Evolutionary conservation across 441 rosid species (phyloP), one percentile per base, ranked within the genome.

Genomic region (Bruguiera hainesii): DNA sequence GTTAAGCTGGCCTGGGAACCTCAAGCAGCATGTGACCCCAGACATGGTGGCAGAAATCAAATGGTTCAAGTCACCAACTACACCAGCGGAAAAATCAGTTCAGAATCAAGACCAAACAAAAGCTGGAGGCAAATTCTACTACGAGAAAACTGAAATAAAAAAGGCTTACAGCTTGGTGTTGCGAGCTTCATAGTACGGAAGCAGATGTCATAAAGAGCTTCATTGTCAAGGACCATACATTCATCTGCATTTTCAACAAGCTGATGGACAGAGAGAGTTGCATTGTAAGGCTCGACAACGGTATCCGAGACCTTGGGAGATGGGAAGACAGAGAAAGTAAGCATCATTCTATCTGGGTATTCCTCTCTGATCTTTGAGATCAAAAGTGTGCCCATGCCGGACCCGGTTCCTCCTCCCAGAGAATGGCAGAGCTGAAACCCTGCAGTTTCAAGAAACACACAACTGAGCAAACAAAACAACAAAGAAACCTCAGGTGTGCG

Each of bases 261-360:
- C 75, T 86, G 88, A 59, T 84, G 88, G 28, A 86, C 90, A 20
- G 88, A 86, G 4, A 86, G 72, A 31, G 88, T 86, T 19, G 88
- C 91, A 26, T 86, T 86, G 53, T 86, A 86, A 59, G 87, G 88
- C 79, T 82, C 88, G 25, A 84, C 91, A 16, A 86, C 91, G 0
- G 88, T 84, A 60, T 84, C 90, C 56, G 88, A 86, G 28, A 86
- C 90, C 77, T 82, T 82, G 16, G 88, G 90, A 63, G 90, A 83
- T 3, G 87, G 87, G 31, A 86, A 86, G 4, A 86, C 88, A 0
- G 90, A 86, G 75, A 85, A 85, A 18, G 87, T 85, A 49, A 85
- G 83, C 87, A 85, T 83, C 90, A 85, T 85, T 51, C 87, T 66
- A 71, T 85, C 87, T n/a, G 86, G 87, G 66, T 81, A 85, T 73